These are phyloP conservation scores for Chrysochromulina tobinii DNA, from an alignment of 78 protist species.

Conservation along the genomic window DNA sequence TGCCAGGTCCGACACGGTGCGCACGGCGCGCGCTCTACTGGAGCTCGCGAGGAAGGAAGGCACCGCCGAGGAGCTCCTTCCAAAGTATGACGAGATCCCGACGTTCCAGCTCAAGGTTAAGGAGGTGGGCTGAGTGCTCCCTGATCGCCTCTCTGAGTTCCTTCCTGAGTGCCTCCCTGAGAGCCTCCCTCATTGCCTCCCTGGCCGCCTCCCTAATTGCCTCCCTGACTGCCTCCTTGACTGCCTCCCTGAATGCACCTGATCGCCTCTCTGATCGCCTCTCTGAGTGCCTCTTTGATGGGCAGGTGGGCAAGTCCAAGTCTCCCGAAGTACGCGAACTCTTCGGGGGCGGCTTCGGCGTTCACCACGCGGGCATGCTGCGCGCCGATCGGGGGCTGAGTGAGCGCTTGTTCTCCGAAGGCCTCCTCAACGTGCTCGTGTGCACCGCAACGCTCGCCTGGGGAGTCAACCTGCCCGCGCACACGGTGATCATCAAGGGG, in stretches of 20 bases:
- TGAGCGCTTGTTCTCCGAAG: conserved; percentile 86
- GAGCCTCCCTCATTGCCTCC: too few species aligned
- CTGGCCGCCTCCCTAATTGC: too few species aligned
- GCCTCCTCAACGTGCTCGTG: conserved; percentile 71
- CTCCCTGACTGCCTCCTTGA: too few species aligned
- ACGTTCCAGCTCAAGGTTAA: neutral
- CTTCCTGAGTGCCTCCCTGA: too few species aligned
- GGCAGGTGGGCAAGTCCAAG: neutral
- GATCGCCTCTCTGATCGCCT: too few species aligned
- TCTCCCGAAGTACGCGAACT: neutral
- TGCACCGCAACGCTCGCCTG: conserved; percentile 98
- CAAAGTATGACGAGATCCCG: neutral
- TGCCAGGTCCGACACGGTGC: conserved; percentile 89
- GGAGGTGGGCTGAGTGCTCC: neutral
- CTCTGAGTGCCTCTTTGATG: too few species aligned
- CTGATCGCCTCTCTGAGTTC: too few species aligned
- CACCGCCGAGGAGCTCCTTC: neutral
- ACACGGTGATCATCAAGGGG: conserved; percentile 95
- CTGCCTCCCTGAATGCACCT: too few species aligned
- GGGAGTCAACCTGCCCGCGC: conserved; percentile 99
- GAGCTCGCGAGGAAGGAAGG: conserved; percentile 60
- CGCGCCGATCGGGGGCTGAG: conserved; percentile 88
- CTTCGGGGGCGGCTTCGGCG: conserved; percentile 50
- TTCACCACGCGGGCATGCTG: conserved; percentile 96
- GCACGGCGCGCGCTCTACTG: conserved; percentile 72